Evolutionary conservation across 768 basidiomycete species (phyloP).

Genomic region (Tylopilus balloui): DNA sequence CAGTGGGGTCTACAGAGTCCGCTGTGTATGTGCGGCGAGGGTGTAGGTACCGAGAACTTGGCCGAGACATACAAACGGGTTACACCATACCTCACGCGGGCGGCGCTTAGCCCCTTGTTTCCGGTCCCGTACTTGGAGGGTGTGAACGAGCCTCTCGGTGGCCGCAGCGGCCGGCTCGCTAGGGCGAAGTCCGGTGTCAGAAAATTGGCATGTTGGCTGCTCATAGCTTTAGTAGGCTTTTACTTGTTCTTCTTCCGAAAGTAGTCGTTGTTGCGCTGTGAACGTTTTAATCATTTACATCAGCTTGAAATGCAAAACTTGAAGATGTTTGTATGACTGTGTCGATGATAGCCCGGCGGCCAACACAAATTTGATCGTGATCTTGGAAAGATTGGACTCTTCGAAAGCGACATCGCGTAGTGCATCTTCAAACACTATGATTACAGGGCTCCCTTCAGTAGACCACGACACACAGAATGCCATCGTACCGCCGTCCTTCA

Average conservation of each 20-base stretch:
- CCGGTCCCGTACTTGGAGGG: constrained; percentile 45
- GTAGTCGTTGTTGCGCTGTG: not conserved
- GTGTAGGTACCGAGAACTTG: constrained; percentile 11
- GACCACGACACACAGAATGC: too few relatives aligned
- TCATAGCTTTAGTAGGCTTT: not conserved
- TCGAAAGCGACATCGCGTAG: too few relatives aligned
- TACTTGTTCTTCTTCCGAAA: not conserved
- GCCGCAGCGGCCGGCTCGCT: not conserved
- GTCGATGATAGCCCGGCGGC: too few relatives aligned
- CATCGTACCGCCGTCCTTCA: too few relatives aligned
- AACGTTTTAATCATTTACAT: too few relatives aligned
- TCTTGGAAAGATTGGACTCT: too few relatives aligned
- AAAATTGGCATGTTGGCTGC: not conserved
- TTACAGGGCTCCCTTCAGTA: too few relatives aligned
- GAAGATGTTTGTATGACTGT: too few relatives aligned
- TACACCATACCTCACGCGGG: constrained; percentile 43
- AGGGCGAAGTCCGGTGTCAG: not conserved
- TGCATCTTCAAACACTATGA: too few relatives aligned
- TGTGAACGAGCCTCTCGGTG: not conserved
- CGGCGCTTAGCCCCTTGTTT: constrained; percentile 53
- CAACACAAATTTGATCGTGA: too few relatives aligned
- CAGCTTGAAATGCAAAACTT: too few relatives aligned
- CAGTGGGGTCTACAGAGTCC: constrained; percentile 3
- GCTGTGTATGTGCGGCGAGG: constrained; percentile 14
- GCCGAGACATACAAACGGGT: constrained; percentile 34